These are phyloP conservation scores for Vickermania ingenoplastis DNA, from an alignment of 208 protist species.

Conservation along the genomic window DNA sequence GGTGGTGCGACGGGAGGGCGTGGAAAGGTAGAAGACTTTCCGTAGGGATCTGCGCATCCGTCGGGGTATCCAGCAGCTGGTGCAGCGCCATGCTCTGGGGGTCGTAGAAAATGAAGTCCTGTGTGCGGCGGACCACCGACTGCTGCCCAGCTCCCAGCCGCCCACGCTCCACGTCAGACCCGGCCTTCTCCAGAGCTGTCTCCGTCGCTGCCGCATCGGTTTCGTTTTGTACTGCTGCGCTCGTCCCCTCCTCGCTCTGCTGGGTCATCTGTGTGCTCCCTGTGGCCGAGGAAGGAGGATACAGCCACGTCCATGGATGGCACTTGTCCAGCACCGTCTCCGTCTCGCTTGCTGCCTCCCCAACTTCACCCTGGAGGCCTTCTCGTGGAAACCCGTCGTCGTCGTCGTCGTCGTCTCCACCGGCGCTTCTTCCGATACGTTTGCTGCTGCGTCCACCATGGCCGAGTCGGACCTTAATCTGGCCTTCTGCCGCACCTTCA, in stretches of 20 bases:
- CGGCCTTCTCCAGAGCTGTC: no score
- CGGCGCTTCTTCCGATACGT: no score
- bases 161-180: slow-evolving; percentile 24
- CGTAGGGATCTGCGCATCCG: slow-evolving; percentile 39
- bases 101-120: slow-evolving; percentile 85
- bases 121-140: slow-evolving; percentile 46
- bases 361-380: no score
- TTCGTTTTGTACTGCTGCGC: no score
- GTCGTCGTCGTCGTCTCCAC: no score
- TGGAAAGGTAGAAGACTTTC: slow-evolving; percentile 51
- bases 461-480: no score
- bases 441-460: no score
- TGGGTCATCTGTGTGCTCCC: no score
- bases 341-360: not conserved
- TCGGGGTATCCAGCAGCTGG: slow-evolving; percentile 66
- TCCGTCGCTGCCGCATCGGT: not conserved
- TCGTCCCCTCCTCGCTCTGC: no score
- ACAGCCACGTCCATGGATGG: not conserved
- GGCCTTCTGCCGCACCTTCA: no score
- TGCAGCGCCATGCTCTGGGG: slow-evolving; percentile 57
- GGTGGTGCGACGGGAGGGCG: slow-evolving; percentile 70
- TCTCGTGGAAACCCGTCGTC: no score
- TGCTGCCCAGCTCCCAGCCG: slow-evolving; percentile 19
- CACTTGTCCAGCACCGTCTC: not conserved
- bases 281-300: no score